A percentile compares a stretch with the other conserved stretches of the same genome.
These are phyloP conservation scores for Citrus mangshanensis DNA, from an alignment of 345 rosid species.

Conservation along the genomic window DNA sequence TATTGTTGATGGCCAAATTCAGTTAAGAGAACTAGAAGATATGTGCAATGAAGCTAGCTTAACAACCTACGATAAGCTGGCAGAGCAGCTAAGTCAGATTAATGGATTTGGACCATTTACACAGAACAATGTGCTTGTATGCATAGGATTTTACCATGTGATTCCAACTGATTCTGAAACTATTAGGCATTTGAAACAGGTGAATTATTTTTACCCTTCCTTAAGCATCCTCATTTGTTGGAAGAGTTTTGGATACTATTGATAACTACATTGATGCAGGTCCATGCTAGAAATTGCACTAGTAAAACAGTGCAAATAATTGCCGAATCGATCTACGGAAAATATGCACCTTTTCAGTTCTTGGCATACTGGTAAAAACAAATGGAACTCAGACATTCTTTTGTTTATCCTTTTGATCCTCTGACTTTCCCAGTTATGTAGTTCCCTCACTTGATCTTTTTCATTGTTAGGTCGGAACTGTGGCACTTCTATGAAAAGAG, in stretches of 20 bases:
- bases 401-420: background rate
- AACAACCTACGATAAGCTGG: constrained; percentile 24
- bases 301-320: constrained; percentile 25
- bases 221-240: background rate
- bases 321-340: constrained; percentile 33
- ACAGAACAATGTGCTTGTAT: constrained; percentile 49
- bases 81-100: constrained; percentile 28
- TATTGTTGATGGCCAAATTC: constrained; percentile 42
- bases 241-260: background rate
- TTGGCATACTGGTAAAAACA: constrained; percentile 43
- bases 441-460: background rate
- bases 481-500: constrained; percentile 47
- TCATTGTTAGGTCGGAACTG: constrained; percentile 42
- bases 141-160: constrained; percentile 52
- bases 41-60: constrained; percentile 19
- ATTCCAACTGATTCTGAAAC: constrained; percentile 58
- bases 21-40: constrained; percentile 35
- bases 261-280: constrained; percentile 25
- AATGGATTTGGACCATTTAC: constrained; percentile 60
- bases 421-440: background rate
- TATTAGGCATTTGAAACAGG: constrained; percentile 49
- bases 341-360: constrained; percentile 45
- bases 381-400: background rate
- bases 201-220: background rate
- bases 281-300: constrained; percentile 32